phyloP scores from a whole-genome alignment of 495 filamentous ascomycete species.

The Corynascus novoguineensis region DNA sequence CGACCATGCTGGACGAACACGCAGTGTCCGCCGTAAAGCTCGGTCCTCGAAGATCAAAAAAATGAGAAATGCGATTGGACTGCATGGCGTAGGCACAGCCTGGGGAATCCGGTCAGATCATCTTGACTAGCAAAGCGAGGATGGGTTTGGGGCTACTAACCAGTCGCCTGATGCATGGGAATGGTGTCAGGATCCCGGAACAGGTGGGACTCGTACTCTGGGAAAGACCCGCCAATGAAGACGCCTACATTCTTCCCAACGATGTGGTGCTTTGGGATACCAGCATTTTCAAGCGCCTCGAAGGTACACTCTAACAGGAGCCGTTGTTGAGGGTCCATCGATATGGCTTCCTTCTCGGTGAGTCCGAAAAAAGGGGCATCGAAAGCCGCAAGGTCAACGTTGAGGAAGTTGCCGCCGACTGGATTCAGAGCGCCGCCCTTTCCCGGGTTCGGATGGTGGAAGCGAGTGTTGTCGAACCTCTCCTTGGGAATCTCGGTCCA shows the following conservation, averaged over 20 bases:
- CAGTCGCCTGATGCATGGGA: constrained; percentile 46
- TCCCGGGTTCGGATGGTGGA: constrained; percentile 70
- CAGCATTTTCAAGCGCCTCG: constrained; percentile 83
- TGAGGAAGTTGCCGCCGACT: constrained; percentile 74
- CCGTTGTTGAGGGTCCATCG: constrained; percentile 80
- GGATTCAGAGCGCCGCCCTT: constrained; percentile 68
- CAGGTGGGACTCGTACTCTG: constrained; percentile 70
- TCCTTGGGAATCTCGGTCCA: constrained; percentile 59
- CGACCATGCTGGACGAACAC: constrained; percentile 69
- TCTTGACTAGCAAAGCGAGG: neutral
- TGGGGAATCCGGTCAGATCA: constrained; percentile 22
- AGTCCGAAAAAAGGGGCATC: constrained; percentile 53
- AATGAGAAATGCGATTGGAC: constrained; percentile 59
- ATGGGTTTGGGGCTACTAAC: constrained; percentile 18
- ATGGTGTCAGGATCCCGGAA: constrained; percentile 66
- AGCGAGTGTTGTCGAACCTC: constrained; percentile 61
- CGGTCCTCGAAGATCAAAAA: constrained; percentile 52
- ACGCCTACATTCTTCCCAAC: constrained; percentile 72
- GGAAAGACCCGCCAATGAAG: constrained; percentile 80
- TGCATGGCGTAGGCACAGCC: constrained; percentile 46
- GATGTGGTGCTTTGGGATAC: constrained; percentile 70
- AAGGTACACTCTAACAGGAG: constrained; percentile 76
- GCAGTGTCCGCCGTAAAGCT: constrained; percentile 73
- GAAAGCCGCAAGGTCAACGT: constrained; percentile 61
- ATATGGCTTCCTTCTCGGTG: constrained; percentile 62